Percentiles rank a stretch among this genome's conserved stretches.
phyloP scores from a whole-genome alignment of 352 stramenopile species.

The Aphanomyces stellatus region DNA sequence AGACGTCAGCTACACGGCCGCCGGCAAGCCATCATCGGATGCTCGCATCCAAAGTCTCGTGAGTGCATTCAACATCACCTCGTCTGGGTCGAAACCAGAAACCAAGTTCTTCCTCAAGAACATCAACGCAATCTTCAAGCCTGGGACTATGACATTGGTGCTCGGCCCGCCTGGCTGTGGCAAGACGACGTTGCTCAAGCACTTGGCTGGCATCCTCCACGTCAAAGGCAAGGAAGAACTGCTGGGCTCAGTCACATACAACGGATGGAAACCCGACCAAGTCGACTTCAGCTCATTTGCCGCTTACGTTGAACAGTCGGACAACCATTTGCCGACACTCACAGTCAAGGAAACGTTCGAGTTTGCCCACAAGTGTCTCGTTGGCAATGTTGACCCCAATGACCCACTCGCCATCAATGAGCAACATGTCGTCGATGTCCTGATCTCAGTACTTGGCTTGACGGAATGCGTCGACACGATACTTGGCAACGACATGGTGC shows the following conservation, averaged over 20 bases:
- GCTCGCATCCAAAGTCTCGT: too few relatives aligned
- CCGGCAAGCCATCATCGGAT: too few relatives aligned
- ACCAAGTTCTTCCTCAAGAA: too few relatives aligned
- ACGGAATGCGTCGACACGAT: conserved; percentile 29
- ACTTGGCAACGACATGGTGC: conserved; percentile 39
- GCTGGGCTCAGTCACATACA: neutral
- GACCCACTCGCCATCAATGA: conserved; percentile 10
- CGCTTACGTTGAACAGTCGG: conserved; percentile 23
- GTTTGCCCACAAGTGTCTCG: conserved; percentile 22
- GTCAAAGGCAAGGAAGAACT: neutral
- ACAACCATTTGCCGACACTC: conserved; percentile 34
- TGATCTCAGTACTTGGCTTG: conserved; percentile 22
- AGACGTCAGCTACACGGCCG: too few relatives aligned
- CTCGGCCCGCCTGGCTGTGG: conserved; percentile 2
- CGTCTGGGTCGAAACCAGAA: too few relatives aligned
- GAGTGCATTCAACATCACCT: too few relatives aligned
- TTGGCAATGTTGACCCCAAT: neutral
- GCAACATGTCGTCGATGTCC: conserved; percentile 8
- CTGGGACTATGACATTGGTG: conserved; percentile 14
- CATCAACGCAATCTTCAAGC: too few relatives aligned
- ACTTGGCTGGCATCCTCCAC: conserved; percentile 3
- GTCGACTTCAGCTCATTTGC: conserved; percentile 4
- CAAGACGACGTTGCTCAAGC: conserved; percentile 12
- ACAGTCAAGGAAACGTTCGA: conserved; percentile 36
- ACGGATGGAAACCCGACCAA: neutral